A percentile compares a stretch with the other conserved stretches of the same genome.
phyloP scores from a whole-genome alignment of 148 eudicot genomes.

The Amaranthus palmeri region DNA sequence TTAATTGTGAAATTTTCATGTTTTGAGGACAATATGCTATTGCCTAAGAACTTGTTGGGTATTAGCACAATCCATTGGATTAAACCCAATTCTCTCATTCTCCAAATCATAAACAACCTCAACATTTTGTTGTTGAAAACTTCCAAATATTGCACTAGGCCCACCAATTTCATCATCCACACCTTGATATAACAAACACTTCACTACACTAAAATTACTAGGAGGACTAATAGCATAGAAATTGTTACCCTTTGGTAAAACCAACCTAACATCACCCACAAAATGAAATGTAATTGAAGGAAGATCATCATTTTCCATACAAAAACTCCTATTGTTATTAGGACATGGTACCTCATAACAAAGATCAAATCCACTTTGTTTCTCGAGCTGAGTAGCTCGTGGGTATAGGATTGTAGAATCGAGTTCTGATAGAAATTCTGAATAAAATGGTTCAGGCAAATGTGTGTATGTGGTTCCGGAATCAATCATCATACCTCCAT shows the following conservation, averaged over 20 bases:
- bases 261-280: constrained; percentile 45
- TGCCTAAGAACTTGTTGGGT: constrained; percentile 31
- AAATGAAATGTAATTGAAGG: constrained; percentile 49
- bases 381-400: constrained; percentile 38
- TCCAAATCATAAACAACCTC: constrained; percentile 66
- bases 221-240: constrained; percentile 52
- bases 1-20: too few relatives aligned
- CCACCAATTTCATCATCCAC: constrained; percentile 42
- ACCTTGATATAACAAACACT: constrained; percentile 49
- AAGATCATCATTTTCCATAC: constrained; percentile 26
- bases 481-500: constrained; percentile 63
- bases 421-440: constrained; percentile 30
- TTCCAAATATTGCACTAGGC: constrained; percentile 57
- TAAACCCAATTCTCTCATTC: constrained; percentile 58
- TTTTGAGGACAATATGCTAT: constrained; percentile 1
- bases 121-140: constrained; percentile 59
- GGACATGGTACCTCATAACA: constrained; percentile 50
- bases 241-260: constrained; percentile 38
- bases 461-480: constrained; percentile 70
- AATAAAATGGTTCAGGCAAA: constrained; percentile 51
- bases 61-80: constrained; percentile 44
- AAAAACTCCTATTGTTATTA: constrained; percentile 17
- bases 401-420: constrained; percentile 33
- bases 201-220: constrained; percentile 32
- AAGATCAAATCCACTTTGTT: constrained; percentile 42